These are phyloP conservation scores for Hymenoscyphus fructigenus DNA, from an alignment of 2,329 filamentous ascomycete genomes.

Conservation along the genomic window DNA sequence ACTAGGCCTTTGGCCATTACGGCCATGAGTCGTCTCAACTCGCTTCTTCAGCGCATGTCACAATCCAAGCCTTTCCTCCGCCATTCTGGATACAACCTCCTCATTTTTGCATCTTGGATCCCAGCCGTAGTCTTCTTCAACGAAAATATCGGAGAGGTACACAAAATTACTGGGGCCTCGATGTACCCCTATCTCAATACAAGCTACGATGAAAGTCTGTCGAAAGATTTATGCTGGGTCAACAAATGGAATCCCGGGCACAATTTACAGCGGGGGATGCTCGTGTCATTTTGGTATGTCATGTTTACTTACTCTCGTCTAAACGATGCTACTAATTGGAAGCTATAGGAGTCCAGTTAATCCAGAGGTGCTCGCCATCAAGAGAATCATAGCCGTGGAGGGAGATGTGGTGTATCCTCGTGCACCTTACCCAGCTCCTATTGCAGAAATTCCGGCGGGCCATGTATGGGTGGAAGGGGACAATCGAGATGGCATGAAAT, in stretches of 20 bases:
- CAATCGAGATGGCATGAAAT: constrained; percentile 56
- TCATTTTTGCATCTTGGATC: constrained; percentile 59
- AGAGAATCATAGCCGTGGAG: constrained; percentile 77
- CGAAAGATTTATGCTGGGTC: constrained; percentile 56
- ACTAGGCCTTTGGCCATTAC: constrained; percentile 17
- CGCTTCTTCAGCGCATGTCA: constrained; percentile 18
- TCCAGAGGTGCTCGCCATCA: constrained; percentile 70
- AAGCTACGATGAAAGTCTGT: constrained; percentile 56
- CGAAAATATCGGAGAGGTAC: constrained; percentile 57
- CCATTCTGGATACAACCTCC: constrained; percentile 45
- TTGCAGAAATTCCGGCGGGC: constrained; percentile 69
- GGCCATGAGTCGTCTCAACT: constrained; percentile 26
- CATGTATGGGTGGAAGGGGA: constrained; percentile 98
- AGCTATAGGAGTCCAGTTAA: constrained; percentile 63
- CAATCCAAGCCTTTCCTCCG: constrained; percentile 23
- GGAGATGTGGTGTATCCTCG: constrained; percentile 74
- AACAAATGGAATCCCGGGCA: constrained; percentile 58
- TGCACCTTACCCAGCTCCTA: constrained; percentile 55
- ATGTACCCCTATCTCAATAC: constrained; percentile 80
- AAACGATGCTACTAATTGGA: neutral
- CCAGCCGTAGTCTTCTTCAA: constrained; percentile 63
- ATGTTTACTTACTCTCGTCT: neutral
- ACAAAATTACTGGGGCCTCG: constrained; percentile 59
- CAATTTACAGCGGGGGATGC: constrained; percentile 66
- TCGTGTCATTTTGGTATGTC: constrained; percentile 67